A percentile compares a stretch with the other conserved stretches of the same genome.
These are phyloP conservation scores for Crotalaria pallida DNA, from an alignment of 306 rosid species.

Conservation along the genomic window DNA sequence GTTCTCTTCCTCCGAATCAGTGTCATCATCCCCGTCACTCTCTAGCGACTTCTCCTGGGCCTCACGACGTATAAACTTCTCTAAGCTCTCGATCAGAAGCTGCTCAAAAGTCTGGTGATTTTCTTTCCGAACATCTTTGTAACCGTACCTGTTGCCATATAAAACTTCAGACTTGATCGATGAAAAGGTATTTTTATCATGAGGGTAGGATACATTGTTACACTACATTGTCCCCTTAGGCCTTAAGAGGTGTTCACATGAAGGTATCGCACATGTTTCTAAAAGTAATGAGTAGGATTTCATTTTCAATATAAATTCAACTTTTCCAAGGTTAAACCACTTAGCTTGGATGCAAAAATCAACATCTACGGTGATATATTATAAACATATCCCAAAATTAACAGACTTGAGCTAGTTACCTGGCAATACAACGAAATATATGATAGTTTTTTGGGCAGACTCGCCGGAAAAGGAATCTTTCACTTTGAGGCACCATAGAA, in stretches of 20 bases:
- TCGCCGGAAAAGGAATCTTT: conserved; percentile 92
- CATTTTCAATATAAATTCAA: background rate
- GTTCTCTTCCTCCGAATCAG: conserved; percentile 53
- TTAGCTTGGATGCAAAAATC: background rate
- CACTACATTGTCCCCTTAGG: too few relatives aligned
- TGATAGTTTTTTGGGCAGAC: conserved; percentile 83
- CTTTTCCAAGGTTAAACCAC: background rate
- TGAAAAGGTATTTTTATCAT: background rate
- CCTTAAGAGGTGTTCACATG: background rate
- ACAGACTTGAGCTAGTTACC: conserved; percentile 37
- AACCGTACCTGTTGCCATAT: conserved; percentile 61
- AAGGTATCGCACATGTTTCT: background rate
- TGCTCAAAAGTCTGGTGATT: conserved; percentile 87
- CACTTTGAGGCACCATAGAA: conserved; percentile 86
- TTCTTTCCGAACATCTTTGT: conserved; percentile 94
- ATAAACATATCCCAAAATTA: background rate
- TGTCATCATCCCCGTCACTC: conserved; percentile 78
- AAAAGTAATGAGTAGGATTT: background rate
- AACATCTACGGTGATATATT: background rate
- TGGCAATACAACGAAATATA: conserved; percentile 96
- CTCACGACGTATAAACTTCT: conserved; percentile 91
- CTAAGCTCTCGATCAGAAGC: conserved; percentile 83
- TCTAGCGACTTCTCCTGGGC: conserved; percentile 89
- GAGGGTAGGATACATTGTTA: background rate
- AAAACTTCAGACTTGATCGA: background rate